Conservation (phyloP, 2,329 filamentous ascomycete genomes). For the Boeremia lycopersici region DNA sequence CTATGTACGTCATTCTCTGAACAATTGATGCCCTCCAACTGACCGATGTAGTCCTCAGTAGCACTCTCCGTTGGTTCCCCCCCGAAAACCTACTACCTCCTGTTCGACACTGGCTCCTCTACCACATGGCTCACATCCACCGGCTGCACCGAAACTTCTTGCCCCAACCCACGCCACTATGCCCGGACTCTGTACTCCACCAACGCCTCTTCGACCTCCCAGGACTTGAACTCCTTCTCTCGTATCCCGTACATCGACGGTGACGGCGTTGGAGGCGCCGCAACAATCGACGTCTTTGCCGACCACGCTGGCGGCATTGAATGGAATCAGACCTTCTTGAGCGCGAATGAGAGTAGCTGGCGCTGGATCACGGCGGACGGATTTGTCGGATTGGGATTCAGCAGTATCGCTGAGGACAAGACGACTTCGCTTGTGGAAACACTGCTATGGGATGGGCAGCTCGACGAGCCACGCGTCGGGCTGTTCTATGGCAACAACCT, state of each 20-base stretch:
- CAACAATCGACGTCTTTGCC: constrained; percentile 18
- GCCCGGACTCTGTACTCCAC: constrained; percentile 19
- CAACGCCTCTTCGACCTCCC: constrained; percentile 17
- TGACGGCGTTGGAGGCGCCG: constrained; percentile 17
- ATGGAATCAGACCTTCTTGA: constrained; percentile 30
- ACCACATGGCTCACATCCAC: constrained; percentile 21
- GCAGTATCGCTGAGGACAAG: constrained; percentile 21
- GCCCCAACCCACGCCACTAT: constrained; percentile 16
- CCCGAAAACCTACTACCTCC: constrained; percentile 17
- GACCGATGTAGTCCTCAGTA: constrained; percentile 7
- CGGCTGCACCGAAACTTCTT: constrained; percentile 19
- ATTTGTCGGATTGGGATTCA: constrained; percentile 27
- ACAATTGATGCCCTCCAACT: not conserved
- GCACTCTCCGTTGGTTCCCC: constrained; percentile 17
- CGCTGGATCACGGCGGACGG: constrained; percentile 27
- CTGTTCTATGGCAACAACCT: constrained; percentile 26
- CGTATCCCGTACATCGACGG: constrained; percentile 22
- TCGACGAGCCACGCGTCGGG: constrained; percentile 21
- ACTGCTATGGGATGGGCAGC: constrained; percentile 20
- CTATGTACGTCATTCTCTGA: constrained; percentile 3
- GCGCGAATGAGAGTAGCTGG: constrained; percentile 23
- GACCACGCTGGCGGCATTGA: constrained; percentile 6
- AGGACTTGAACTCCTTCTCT: constrained; percentile 13
- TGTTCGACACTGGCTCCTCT: constrained; percentile 27
- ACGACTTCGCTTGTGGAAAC: constrained; percentile 25